Evolutionary conservation across 2,329 filamentous ascomycete genomes (phyloP), one percentile per base, ranked within the genome.

Genomic region (Reticulascus tulasneorum): DNA sequence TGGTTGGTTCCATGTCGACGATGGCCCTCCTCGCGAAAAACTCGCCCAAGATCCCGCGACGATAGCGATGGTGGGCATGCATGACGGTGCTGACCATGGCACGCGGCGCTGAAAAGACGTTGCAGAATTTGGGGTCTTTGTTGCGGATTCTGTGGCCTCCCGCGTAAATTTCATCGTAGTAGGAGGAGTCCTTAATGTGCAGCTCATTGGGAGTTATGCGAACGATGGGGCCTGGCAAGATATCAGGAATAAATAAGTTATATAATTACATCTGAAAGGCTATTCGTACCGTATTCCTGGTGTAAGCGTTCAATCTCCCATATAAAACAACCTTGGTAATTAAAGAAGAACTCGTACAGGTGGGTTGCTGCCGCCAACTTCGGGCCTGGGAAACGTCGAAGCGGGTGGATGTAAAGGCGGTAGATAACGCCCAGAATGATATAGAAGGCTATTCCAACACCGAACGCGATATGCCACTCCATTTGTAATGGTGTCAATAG

Each of bases 121-220:
- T 22, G 18, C 37, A 37, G 10, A 25, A 26, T 8, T 29, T 7
- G 18, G 32, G 20, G 22, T 38, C 33, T 22, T 32, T 47, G 18
- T 47, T 32, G 4, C n/a, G n/a, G 32, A 16, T 40, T 20, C 41
- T 37, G 21, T 26, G 15, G 40, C 45, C 38, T 9, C 27, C 22
- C 9, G 37, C 32, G 27, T 58, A 58, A 9, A 58, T 35, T 5
- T 36, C 49, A 31, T 50, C 44, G 29, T 51, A 51, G 39, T 49
- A 58, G 2, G 44, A 36, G 2, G 52, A 33, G 16, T 55, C 50
- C 15, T 35, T 40, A 20, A 59, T 44, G 29, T 61, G 56, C 4
- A 62, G 29, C 38, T 62, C 59, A 19, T 52, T 37, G 1, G 58
- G 53, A 22, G 51, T 58, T 40, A 61, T 53, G 8, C 56, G 47